These are phyloP conservation scores for Balakata baccata DNA, from an alignment of 345 rosid species.

Conservation along the genomic window DNA sequence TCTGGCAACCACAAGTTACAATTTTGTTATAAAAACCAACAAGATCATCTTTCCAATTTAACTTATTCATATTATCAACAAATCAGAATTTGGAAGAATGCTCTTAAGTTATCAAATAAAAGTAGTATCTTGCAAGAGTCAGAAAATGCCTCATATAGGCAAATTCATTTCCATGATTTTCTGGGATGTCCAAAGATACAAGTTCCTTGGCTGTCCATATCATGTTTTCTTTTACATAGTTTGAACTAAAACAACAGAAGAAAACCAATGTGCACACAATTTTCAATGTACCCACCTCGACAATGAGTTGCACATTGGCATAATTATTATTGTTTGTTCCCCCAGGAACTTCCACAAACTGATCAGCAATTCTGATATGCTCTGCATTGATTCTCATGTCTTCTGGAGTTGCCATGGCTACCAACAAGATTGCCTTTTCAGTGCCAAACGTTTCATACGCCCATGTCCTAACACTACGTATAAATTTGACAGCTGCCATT, in stretches of 20 bases:
- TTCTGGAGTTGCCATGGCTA: constrained; percentile 99
- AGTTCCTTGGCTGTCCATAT: not conserved
- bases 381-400: constrained; percentile 99
- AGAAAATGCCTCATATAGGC: not conserved
- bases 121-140: not conserved
- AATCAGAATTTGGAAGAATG: constrained; percentile 3
- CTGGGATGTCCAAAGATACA: not conserved
- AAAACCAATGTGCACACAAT: constrained; percentile 8
- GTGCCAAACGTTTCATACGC: constrained; percentile 98
- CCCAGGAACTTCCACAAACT: constrained; percentile 99
- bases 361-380: constrained; percentile 97
- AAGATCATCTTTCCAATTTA: not conserved
- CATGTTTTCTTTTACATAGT: not conserved
- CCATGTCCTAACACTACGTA: constrained; percentile 93
- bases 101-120: not conserved
- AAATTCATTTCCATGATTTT: not conserved
- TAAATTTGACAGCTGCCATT: constrained; percentile 99
- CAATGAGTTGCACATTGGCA: constrained; percentile 98
- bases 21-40: not conserved
- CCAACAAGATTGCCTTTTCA: constrained; percentile 90
- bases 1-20: constrained; percentile 44
- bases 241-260: constrained; percentile 10
- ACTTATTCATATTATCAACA: not conserved
- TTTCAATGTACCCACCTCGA: constrained; percentile 60
- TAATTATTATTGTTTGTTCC: constrained; percentile 98